Percentiles rank a stretch among this genome's conserved stretches.
Evolutionary conservation across 2,329 filamentous ascomycete genomes (phyloP).

Genomic region (Stagonosporopsis chrysanthemi): DNA sequence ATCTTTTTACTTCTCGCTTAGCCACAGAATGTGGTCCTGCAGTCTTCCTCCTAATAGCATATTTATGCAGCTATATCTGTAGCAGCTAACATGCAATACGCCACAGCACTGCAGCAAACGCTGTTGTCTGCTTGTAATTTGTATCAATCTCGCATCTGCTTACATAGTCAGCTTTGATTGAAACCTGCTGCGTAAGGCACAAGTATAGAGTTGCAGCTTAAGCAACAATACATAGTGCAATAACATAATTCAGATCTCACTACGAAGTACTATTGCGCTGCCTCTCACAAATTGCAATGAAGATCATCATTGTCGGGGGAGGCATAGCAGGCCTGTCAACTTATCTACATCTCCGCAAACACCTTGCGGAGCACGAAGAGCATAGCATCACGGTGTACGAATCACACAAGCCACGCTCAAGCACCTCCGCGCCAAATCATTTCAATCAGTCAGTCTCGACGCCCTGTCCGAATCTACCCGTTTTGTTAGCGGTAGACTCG

Average conservation of each 20-base stretch:
- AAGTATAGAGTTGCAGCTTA: not conserved
- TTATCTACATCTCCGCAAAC: conserved; percentile 39
- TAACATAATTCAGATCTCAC: not conserved
- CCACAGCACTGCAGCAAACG: not conserved
- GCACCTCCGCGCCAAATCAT: too few relatives aligned
- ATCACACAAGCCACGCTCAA: not conserved
- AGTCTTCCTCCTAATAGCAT: not conserved
- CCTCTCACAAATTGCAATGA: not conserved
- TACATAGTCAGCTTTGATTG: not conserved
- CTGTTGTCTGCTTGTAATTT: conserved; percentile 4
- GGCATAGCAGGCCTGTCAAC: conserved; percentile 24
- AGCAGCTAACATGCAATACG: not conserved
- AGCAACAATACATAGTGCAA: too few relatives aligned
- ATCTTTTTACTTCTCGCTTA: conserved; percentile 16
- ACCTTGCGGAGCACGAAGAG: conserved; percentile 22
- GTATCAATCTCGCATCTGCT: not conserved
- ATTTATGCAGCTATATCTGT: not conserved
- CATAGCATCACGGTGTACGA: conserved; percentile 24
- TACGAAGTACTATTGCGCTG: not conserved
- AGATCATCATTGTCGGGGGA: conserved; percentile 25
- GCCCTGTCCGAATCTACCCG: not conserved
- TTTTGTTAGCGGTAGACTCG: conserved; percentile 31
- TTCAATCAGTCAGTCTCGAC: conserved; percentile 1
- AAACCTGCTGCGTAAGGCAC: conserved; percentile 6
- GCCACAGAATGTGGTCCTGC: not conserved